phyloP scores from a whole-genome alignment of 2,329 filamentous ascomycete genomes.

The Cladophialophora carrionii region DNA sequence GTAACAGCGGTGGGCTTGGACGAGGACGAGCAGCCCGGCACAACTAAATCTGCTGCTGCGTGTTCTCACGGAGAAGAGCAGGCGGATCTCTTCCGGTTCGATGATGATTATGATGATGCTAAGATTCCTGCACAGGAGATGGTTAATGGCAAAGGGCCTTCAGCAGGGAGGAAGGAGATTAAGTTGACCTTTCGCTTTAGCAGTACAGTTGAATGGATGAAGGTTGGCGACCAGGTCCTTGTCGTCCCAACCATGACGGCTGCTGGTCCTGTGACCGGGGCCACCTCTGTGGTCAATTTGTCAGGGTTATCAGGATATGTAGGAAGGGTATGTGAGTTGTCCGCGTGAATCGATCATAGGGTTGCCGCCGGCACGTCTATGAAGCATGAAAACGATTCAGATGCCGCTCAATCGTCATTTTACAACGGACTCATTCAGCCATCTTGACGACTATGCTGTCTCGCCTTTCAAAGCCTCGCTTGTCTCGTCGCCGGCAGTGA shows the following conservation, averaged over 20 bases:
- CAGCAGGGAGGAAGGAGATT: slow-evolving; percentile 44
- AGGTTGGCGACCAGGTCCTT: slow-evolving; percentile 60
- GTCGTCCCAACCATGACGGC: slow-evolving; percentile 63
- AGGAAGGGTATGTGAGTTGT: slow-evolving; percentile 49
- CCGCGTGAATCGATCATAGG: slow-evolving; percentile 12
- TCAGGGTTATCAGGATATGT: slow-evolving; percentile 64
- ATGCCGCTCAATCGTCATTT: neutral
- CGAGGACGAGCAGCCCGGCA: slow-evolving; percentile 26
- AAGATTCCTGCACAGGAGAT: slow-evolving; percentile 19
- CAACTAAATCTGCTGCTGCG: slow-evolving; percentile 20
- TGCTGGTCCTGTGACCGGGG: slow-evolving; percentile 53
- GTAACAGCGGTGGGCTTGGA: slow-evolving; percentile 61
- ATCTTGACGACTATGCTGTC: neutral
- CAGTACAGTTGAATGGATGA: slow-evolving; percentile 61
- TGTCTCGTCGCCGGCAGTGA: neutral
- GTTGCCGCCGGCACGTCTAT: neutral
- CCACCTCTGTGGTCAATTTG: slow-evolving; percentile 50
- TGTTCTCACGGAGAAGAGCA: slow-evolving; percentile 43
- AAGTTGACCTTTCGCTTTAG: slow-evolving; percentile 61
- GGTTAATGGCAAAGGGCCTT: slow-evolving; percentile 12
- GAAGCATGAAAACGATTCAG: neutral
- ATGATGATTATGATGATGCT: slow-evolving; percentile 43
- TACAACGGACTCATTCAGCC: neutral
- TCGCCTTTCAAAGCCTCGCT: slow-evolving; percentile 22
- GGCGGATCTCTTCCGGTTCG: slow-evolving; percentile 51